These are phyloP conservation scores for Zychaea mexicana DNA, from an alignment of 371 early-diverging fungal genomes.

Conservation along the genomic window DNA sequence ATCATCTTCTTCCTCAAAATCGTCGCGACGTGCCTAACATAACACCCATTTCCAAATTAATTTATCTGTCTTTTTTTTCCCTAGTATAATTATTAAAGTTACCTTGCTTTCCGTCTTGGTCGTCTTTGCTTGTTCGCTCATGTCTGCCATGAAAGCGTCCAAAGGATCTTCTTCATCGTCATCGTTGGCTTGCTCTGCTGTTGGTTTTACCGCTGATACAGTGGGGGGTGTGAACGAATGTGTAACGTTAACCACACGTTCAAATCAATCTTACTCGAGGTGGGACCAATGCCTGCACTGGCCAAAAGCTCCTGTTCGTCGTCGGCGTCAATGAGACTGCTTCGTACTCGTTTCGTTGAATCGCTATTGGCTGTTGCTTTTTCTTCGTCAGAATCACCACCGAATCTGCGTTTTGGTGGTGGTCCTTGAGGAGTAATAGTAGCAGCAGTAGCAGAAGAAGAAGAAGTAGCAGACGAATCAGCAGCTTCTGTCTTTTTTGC, in stretches of 20 bases:
- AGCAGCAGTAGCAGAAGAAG: too few relatives aligned
- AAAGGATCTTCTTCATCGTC: conserved; percentile 62
- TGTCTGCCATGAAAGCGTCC: conserved; percentile 89
- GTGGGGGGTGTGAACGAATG: conserved; percentile 3
- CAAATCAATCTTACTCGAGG: background rate
- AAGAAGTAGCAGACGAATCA: too few relatives aligned
- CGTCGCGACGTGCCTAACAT: conserved; percentile 53
- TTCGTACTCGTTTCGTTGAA: conserved; percentile 12
- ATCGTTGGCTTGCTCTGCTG: conserved; percentile 2
- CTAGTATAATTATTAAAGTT: conserved; percentile 7
- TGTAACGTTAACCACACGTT: background rate
- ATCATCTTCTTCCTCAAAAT: conserved; percentile 81
- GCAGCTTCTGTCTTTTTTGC: background rate
- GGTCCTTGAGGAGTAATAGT: too few relatives aligned
- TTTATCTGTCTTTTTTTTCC: background rate
- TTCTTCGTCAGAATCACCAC: conserved; percentile 9
- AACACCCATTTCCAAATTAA: background rate
- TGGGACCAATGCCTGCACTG: conserved; percentile 27
- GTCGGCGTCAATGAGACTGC: conserved; percentile 17
- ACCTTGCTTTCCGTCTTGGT: conserved; percentile 52
- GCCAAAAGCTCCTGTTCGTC: conserved; percentile 25
- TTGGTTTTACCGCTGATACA: background rate
- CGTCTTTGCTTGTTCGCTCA: conserved; percentile 61
- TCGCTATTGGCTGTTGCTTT: background rate
- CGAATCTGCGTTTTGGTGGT: conserved; percentile 4